Base-by-base conservation (phyloP, 257 asterid genomes). In the Nicotiana tomentosiformis region DNA sequence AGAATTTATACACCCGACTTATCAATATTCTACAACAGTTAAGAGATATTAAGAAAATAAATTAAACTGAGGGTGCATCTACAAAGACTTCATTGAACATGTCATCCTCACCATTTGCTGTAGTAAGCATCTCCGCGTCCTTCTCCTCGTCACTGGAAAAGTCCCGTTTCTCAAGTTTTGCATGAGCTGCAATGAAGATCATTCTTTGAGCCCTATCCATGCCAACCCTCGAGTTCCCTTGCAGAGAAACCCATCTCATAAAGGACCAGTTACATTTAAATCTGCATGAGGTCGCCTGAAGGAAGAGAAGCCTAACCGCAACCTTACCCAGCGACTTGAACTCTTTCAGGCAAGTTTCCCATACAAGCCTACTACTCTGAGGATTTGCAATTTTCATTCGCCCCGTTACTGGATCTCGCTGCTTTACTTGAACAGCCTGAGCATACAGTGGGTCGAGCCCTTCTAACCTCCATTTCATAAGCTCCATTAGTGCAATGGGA, bases 381-480 rank as follows among this genome's bases (percentile, higher is more conserved):
- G 97, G 97, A 83, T 94, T 92, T 1, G 94, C 97, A 81, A 91
- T 87, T 88, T 84, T 94, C 97, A 94, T 90, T 84, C 92, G 91
- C 39, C 98, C 98, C 0, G 98, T 91, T n/a, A 78, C 82, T 0
- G 92, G 97, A 77, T 94, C 97, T 58, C 85, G 88, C 77, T 90
- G 94, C 87, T 90, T 94, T 18, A 94, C 88, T 89, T 94, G 98
- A 68, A 94, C 98, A 0, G 98, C 98, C 83, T 90, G 97, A 14
- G 98, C 98, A 23, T 94, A 94, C 46, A 94, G 77, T 0, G 98
- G 98, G 82, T 94, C 98, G 14, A 94, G 72, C 49, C 97, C 97
- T 84, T 94, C 97, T 4, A 97, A 89, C 74, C 97, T 89, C 98
- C 98, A 94, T 86, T 90, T 94, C 98, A 89, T 91, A 55, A 94